Evolutionary conservation across 768 basidiomycete species (phyloP).

Genomic region (Boletellus emodensis): DNA sequence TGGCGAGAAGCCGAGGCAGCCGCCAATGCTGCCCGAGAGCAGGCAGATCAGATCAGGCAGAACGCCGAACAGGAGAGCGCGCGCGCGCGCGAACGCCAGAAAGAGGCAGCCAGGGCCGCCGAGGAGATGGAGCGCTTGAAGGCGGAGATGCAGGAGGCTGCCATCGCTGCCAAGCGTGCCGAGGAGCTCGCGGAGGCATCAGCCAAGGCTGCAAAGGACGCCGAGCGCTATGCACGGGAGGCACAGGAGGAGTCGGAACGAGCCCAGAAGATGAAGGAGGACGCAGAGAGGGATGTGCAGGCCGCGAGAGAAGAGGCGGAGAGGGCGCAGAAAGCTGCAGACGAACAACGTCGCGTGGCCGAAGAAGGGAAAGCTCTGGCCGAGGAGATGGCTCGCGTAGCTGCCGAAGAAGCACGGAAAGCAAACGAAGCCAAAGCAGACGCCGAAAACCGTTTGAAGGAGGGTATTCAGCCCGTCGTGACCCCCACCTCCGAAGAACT

Average conservation of each 20-base stretch:
- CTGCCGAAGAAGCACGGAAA: conserved; percentile 13
- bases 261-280: conserved; percentile 8
- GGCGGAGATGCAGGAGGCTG: conserved; percentile 12
- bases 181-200: conserved; percentile 12
- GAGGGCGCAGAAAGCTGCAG: conserved; percentile 9
- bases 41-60: conserved; percentile 2
- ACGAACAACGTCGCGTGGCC: conserved; percentile 18
- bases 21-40: conserved; percentile 4
- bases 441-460: conserved; percentile 14
- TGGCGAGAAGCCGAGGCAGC: not conserved
- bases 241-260: conserved; percentile 15
- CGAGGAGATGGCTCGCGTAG: conserved; percentile 8
- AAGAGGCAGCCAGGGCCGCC: conserved; percentile 6
- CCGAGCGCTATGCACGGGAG: conserved; percentile 5
- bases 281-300: conserved; percentile 11
- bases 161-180: not conserved
- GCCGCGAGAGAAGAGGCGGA: conserved; percentile 12
- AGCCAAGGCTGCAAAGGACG: conserved; percentile 13
- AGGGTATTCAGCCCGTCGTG: conserved; percentile 23
- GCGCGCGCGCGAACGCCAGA: conserved; percentile 3
- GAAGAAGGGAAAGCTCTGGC: conserved; percentile 14
- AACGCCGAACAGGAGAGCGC: conserved; percentile 10
- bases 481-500: conserved; percentile 12
- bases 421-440: conserved; percentile 17
- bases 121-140: conserved; percentile 7